Percentiles rank a stretch among this genome's conserved stretches.
Evolutionary conservation across 2,329 filamentous ascomycete genomes (phyloP).

Genomic region (Neofusicoccum ribis): DNA sequence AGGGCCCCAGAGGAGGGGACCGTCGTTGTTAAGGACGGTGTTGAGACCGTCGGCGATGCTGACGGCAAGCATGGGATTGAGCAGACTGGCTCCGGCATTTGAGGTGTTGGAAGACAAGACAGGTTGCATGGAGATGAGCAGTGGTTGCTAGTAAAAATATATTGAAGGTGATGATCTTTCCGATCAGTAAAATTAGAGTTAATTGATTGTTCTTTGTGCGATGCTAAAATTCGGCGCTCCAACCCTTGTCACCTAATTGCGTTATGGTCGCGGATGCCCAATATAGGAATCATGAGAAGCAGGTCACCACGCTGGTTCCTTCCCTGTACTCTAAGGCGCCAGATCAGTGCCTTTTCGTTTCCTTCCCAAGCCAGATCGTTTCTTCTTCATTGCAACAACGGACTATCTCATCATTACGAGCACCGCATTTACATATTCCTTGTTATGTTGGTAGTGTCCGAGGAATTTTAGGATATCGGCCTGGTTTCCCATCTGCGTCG

Average conservation of each 20-base stretch:
- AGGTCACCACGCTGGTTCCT: not conserved
- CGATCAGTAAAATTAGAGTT: not conserved
- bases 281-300: not conserved
- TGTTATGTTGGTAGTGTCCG: too few species aligned
- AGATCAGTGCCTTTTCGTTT: too few species aligned
- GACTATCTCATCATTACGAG: too few species aligned
- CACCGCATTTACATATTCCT: too few species aligned
- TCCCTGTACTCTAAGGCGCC: too few species aligned
- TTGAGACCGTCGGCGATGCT: slow-evolving; percentile 7
- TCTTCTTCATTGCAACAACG: too few species aligned
- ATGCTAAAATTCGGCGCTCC: too few species aligned
- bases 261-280: too few species aligned
- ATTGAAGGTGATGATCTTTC: not conserved
- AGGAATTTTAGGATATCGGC: too few species aligned
- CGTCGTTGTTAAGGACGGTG: slow-evolving; percentile 33
- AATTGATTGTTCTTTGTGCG: not conserved
- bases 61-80: slow-evolving; percentile 2
- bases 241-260: too few species aligned
- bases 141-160: not conserved
- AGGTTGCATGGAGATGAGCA: not conserved
- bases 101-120: not conserved
- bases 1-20: slow-evolving; percentile 33
- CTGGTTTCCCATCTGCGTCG: too few species aligned
- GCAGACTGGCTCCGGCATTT: not conserved
- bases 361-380: too few species aligned